Evolutionary conservation across 2,329 filamentous ascomycete species (phyloP).

Genomic region (Alternaria gaisen): DNA sequence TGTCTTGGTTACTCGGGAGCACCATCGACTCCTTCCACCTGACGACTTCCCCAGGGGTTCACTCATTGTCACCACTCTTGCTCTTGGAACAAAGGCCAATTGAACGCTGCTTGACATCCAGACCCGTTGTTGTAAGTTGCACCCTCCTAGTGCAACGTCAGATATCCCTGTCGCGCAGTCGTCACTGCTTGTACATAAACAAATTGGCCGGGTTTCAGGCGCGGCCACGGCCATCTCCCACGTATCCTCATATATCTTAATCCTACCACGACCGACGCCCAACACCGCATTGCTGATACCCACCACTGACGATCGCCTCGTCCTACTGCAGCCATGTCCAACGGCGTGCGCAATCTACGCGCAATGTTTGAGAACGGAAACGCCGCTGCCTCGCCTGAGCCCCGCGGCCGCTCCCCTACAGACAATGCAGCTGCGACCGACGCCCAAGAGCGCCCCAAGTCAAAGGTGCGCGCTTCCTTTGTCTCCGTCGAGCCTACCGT

Average conservation of each 20-base stretch:
- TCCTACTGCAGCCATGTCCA: conserved; percentile 57
- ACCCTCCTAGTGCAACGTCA: conserved; percentile 13
- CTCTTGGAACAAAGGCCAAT: neutral
- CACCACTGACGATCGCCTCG: conserved; percentile 37
- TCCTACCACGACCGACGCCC: conserved; percentile 17
- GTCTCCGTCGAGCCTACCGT: conserved; percentile 53
- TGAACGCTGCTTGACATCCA: conserved; percentile 3
- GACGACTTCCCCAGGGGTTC: conserved; percentile 19
- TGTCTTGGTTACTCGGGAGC: conserved; percentile 28
- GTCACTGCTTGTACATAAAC: conserved; percentile 35
- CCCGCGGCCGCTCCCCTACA: conserved; percentile 56
- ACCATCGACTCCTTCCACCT: conserved; percentile 12
- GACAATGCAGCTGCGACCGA: conserved; percentile 41
- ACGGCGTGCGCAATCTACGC: conserved; percentile 59
- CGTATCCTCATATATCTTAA: conserved; percentile 23
- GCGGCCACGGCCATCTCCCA: conserved; percentile 38
- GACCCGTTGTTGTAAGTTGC: conserved; percentile 33
- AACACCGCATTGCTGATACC: conserved; percentile 25
- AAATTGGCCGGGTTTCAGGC: conserved; percentile 34
- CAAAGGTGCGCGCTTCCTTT: conserved; percentile 60
- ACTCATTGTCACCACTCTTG: conserved; percentile 11
- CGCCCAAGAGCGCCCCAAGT: conserved; percentile 48
- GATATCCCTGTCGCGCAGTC: conserved; percentile 28
- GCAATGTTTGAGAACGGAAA: conserved; percentile 59
- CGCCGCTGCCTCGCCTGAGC: conserved; percentile 50